A percentile compares a stretch with the other conserved stretches of the same genome.
Conservation (phyloP, 2,329 filamentous ascomycete species). For the Trichophyton schoenleinii region DNA sequence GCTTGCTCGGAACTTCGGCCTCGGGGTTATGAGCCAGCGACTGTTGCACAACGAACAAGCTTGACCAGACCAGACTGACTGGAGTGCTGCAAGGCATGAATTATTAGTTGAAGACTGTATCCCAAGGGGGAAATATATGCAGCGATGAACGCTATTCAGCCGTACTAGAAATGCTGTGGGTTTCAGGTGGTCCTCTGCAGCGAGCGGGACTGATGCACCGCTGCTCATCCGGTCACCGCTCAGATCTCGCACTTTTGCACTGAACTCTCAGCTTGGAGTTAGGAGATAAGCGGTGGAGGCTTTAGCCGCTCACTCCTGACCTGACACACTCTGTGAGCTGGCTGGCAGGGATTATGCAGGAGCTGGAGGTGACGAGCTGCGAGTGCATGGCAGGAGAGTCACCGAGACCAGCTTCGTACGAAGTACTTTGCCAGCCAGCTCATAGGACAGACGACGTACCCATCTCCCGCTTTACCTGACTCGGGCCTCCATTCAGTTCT, state of each 20-base stretch:
- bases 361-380: neutral
- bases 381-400: neutral
- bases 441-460: neutral
- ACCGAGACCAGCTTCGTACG: neutral
- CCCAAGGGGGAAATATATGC: neutral
- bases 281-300: conserved; percentile 2
- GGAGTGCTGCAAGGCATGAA: neutral
- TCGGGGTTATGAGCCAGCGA: neutral
- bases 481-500: neutral
- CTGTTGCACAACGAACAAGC: neutral
- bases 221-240: neutral
- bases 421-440: neutral
- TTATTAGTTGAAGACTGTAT: too few relatives aligned
- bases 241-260: neutral
- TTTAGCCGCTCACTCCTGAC: neutral
- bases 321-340: neutral
- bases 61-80: neutral
- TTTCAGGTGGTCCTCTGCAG: neutral
- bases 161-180: neutral
- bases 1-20: neutral
- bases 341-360: neutral
- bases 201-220: neutral
- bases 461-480: neutral
- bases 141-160: conserved; percentile 1
- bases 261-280: neutral